Percentiles rank a stretch among this genome's conserved stretches.
Evolutionary conservation across 768 basidiomycete genomes (phyloP).

Genomic region (Clathrus columnatus): DNA sequence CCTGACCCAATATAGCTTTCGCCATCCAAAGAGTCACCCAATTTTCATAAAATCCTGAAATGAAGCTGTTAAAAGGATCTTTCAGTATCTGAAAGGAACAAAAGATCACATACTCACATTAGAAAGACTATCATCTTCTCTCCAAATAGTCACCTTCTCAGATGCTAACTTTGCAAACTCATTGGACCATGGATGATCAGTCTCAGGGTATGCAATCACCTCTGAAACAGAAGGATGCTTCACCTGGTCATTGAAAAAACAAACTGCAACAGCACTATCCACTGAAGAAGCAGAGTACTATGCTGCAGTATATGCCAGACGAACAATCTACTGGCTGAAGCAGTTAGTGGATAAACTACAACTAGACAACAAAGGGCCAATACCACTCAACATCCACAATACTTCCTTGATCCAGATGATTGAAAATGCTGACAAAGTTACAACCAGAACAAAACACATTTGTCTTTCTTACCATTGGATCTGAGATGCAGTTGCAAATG

Average conservation of each 20-base stretch:
- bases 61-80: slow-evolving; percentile 7
- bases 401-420: slow-evolving; percentile 16
- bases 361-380: neutral
- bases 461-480: slow-evolving; percentile 31
- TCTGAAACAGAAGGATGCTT: neutral
- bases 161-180: neutral
- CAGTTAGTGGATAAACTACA: neutral
- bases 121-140: neutral
- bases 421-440: slow-evolving; percentile 18
- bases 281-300: slow-evolving; percentile 2
- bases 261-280: neutral
- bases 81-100: slow-evolving; percentile 5
- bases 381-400: neutral
- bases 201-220: neutral
- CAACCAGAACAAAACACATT: slow-evolving; percentile 31
- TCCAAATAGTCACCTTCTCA: neutral
- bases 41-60: slow-evolving; percentile 8
- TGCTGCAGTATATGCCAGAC: neutral
- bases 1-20: slow-evolving; percentile 19
- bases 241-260: slow-evolving; percentile 2
- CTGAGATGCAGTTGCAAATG: slow-evolving; percentile 20
- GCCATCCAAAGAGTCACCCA: slow-evolving; percentile 12
- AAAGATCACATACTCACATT: neutral
- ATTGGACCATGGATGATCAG: neutral
- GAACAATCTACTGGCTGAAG: neutral